Conservation (phyloP, 2,329 filamentous ascomycete species). For the Zymoseptoria brevis region DNA sequence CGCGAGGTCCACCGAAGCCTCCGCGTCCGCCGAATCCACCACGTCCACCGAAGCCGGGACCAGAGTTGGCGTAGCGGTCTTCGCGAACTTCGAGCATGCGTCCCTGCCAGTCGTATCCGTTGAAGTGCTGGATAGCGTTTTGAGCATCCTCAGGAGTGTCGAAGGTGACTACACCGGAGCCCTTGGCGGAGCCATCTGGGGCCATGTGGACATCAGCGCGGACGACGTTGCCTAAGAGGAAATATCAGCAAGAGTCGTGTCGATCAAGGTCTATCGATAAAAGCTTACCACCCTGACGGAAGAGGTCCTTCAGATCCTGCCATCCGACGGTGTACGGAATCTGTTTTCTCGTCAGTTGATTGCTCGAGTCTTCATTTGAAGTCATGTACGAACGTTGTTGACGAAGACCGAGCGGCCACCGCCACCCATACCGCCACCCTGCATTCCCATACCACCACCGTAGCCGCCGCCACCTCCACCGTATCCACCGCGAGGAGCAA, state of each 20-base stretch:
- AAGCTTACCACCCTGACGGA: conserved; percentile 88
- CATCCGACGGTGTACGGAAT: conserved; percentile 95
- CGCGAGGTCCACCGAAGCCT: conserved; percentile 30
- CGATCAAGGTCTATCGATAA: conserved; percentile 5
- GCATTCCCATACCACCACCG: conserved; percentile 36
- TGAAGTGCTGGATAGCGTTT: conserved; percentile 94
- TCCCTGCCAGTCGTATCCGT: conserved; percentile 98
- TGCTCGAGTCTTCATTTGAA: not conserved
- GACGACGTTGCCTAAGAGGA: conserved; percentile 64
- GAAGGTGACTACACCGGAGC: conserved; percentile 93
- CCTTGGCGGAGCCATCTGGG: conserved; percentile 87
- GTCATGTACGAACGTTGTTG: conserved; percentile 74
- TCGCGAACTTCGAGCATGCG: conserved; percentile 89
- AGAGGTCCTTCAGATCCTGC: conserved; percentile 98
- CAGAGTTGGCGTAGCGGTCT: conserved; percentile 74
- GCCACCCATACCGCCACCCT: conserved; percentile 46
- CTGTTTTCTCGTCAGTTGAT: conserved; percentile 44
- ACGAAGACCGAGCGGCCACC: conserved; percentile 90
- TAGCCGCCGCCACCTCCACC: conserved; percentile 15
- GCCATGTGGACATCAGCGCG: conserved; percentile 92
- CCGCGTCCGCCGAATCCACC: conserved; percentile 37
- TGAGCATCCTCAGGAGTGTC: conserved; percentile 91
- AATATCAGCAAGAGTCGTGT: conserved; percentile 27
- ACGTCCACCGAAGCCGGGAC: conserved; percentile 32
- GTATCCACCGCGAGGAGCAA: conserved; percentile 45